These are phyloP conservation scores for Blastobotrys aristatus DNA, from an alignment of 1,139 yeast species.

Conservation along the genomic window DNA sequence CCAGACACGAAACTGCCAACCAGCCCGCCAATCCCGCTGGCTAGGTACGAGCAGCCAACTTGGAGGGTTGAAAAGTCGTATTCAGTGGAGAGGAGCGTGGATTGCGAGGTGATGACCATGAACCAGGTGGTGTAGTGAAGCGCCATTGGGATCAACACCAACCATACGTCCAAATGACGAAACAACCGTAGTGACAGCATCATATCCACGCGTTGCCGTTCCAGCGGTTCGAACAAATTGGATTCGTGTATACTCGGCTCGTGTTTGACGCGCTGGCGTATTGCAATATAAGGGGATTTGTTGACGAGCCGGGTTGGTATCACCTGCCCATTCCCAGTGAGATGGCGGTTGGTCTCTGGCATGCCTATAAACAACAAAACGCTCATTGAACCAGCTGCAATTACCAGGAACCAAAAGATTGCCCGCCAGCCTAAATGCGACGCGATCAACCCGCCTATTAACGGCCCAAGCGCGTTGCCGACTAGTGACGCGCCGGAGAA, in stretches of 20 bases:
- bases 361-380: constrained; percentile 34
- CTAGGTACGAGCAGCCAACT: constrained; percentile 55
- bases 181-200: constrained; percentile 36
- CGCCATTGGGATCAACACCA: constrained; percentile 49
- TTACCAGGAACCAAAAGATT: constrained; percentile 68
- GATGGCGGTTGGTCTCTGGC: constrained; percentile 67
- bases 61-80: constrained; percentile 50
- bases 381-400: constrained; percentile 49
- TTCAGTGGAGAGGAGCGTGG: constrained; percentile 45
- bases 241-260: constrained; percentile 18
- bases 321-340: constrained; percentile 65
- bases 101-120: constrained; percentile 59
- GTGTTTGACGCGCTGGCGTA: constrained; percentile 19
- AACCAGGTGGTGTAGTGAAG: constrained; percentile 65
- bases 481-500: constrained; percentile 58
- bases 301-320: constrained; percentile 41
- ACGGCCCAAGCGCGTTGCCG: constrained; percentile 74
- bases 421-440: constrained; percentile 66
- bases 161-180: constrained; percentile 33
- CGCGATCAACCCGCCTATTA: constrained; percentile 64
- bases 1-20: constrained; percentile 35
- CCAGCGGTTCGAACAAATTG: constrained; percentile 31
- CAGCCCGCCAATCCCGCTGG: constrained; percentile 38
- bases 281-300: constrained; percentile 39
- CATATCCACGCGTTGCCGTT: constrained; percentile 34